Percentiles rank a stretch among this genome's conserved stretches.
Conservation (phyloP, 1,139 yeast genomes). For the Candida glucosophila region DNA sequence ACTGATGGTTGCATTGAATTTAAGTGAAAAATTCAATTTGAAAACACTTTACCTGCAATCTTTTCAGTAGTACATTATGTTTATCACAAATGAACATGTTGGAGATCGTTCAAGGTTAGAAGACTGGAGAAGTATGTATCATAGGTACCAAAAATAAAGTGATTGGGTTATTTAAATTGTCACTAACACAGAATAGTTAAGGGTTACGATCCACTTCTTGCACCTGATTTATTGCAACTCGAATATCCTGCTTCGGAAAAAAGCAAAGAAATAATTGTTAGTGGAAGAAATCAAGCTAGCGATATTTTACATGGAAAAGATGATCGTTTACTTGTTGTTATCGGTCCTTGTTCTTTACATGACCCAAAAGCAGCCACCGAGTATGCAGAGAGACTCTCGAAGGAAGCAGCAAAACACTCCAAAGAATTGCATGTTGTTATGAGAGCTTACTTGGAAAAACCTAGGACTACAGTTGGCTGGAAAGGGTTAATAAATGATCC, state of each 20-base stretch:
- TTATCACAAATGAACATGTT: conserved; percentile 70
- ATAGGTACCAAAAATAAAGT: conserved; percentile 1
- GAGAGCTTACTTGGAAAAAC: conserved; percentile 98
- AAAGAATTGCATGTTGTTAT: conserved; percentile 78
- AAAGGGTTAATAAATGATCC: conserved; percentile 97
- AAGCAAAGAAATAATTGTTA: conserved; percentile 53
- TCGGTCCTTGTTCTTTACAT: conserved; percentile 96
- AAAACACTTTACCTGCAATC: too few species aligned
- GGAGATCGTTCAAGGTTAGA: conserved; percentile 80
- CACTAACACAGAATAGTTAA: conserved; percentile 13
- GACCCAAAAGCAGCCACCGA: conserved; percentile 91
- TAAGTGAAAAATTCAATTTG: conserved; percentile 1
- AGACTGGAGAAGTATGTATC: conserved; percentile 74
- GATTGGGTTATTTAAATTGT: not conserved
- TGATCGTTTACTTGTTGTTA: conserved; percentile 72
- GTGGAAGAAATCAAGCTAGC: conserved; percentile 72
- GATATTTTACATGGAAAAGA: conserved; percentile 66
- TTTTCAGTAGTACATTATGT: too few species aligned
- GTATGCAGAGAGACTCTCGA: conserved; percentile 61
- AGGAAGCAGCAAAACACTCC: conserved; percentile 53
- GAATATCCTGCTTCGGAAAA: conserved; percentile 66
- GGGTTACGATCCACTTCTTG: conserved; percentile 91
- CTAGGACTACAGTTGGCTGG: conserved; percentile 99
- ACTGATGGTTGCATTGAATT: not conserved
- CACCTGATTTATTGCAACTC: conserved; percentile 90